Conservation (phyloP, 345 rosid genomes). For the Geranium rotundifolium region DNA sequence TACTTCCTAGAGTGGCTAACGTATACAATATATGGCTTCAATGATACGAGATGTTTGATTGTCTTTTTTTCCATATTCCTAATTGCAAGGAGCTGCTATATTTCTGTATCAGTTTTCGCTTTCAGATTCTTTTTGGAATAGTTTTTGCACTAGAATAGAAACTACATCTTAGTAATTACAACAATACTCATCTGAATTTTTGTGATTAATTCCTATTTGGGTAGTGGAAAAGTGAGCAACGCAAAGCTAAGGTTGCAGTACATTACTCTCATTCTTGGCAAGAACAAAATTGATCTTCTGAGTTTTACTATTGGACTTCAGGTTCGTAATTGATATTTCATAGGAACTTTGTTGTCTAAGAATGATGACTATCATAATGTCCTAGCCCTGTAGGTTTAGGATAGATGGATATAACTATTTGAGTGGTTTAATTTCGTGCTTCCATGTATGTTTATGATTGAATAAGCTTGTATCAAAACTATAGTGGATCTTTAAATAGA, state of each 20-base stretch:
- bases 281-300: conserved; percentile 70
- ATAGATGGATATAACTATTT: neutral
- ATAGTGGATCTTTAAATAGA: neutral
- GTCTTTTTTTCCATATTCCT: neutral
- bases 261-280: conserved; percentile 44
- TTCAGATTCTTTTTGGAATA: neutral
- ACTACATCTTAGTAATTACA: neutral
- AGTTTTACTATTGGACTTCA: conserved; percentile 91
- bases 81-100: neutral
- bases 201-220: conserved; percentile 22
- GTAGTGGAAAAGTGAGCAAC: conserved; percentile 45
- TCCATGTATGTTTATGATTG: neutral
- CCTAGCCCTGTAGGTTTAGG: neutral
- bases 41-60: no score
- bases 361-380: neutral
- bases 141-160: neutral
- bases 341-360: neutral
- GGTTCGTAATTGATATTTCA: conserved; percentile 21
- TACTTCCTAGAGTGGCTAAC: neutral
- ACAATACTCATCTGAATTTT: conserved; percentile 3
- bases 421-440: conserved; percentile 5
- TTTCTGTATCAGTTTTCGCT: neutral
- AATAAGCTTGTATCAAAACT: conserved; percentile 7
- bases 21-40: no score
- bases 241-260: conserved; percentile 41